Base-by-base conservation (phyloP, 305 asterid species). In the Fraxinus latifolia region DNA sequence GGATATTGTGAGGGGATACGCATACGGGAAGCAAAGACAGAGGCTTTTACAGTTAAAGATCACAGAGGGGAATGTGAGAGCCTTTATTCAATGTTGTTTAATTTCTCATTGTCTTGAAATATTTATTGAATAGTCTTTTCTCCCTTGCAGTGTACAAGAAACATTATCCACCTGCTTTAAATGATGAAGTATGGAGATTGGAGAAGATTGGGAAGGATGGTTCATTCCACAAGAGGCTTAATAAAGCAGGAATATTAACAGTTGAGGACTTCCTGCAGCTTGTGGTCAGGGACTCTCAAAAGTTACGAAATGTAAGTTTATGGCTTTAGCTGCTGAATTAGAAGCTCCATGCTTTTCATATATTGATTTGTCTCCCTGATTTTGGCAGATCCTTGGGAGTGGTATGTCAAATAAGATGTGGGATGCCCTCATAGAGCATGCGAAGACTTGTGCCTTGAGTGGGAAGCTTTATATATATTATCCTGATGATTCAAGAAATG, bases 171-270 rank as follows among this genome's bases (percentile, higher is more conserved):
- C 98, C 99, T 81, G 94, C 97, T 72, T 81, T 95, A 78, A 91
- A 80, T 86, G 99, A 95, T 79, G 98, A 95, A 0, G 97, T 95
- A 23, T 95, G 99, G 98, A 93, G 99, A 91, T 87, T 95, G 91
- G 99, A 95, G 91, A 94, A 94, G 87, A 95, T 95, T 17, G 97
- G 97, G 79, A 95, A 95, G 88, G 99, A 95, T 82, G 99, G 99
- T 68, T 93, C 99, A 23, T 95, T 95, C 85, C 98, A 95, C 88
- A 95, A 92, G 90, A 91, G 95, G 91, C 91, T 95, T 73, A 94
- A 86, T 79, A 89, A 83, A 71, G 92, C 92, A 25, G 96, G 93
- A 82, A 88, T 95, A 87, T 83, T 89, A 87, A 81, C 91, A 9
- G 99, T 95, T 32, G 97, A 95, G 82, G 93, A 95, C 83, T 95